phyloP scores from a whole-genome alignment of 2,329 filamentous ascomycete genomes.

The Huntiella bhutanensis region DNA sequence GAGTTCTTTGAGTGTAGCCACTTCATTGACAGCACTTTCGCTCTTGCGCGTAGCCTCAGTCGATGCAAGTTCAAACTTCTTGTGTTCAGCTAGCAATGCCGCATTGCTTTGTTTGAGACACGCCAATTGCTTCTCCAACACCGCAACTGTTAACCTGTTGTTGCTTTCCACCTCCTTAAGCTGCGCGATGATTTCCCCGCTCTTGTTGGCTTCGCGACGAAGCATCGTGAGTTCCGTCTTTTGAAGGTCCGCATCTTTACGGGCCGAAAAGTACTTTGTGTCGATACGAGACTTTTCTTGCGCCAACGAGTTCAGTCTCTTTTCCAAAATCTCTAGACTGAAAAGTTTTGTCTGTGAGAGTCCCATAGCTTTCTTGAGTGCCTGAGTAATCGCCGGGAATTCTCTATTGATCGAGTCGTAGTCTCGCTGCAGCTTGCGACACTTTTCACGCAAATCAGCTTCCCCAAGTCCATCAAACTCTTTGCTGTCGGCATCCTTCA shows the following conservation, averaged over 20 bases:
- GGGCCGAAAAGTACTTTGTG: slow-evolving; percentile 91
- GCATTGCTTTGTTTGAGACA: slow-evolving; percentile 65
- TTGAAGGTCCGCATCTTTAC: slow-evolving; percentile 79
- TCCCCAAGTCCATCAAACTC: slow-evolving; percentile 36
- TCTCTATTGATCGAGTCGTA: slow-evolving; percentile 74
- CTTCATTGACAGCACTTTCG: slow-evolving; percentile 57
- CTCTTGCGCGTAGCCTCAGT: slow-evolving; percentile 50
- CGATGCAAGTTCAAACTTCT: slow-evolving; percentile 52
- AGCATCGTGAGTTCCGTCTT: slow-evolving; percentile 63
- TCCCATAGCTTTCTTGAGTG: slow-evolving; percentile 75
- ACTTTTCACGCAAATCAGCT: slow-evolving; percentile 57
- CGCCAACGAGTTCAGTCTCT: slow-evolving; percentile 51
- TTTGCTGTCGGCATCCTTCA: slow-evolving; percentile 21
- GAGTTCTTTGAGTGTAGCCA: slow-evolving; percentile 54
- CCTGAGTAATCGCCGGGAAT: slow-evolving; percentile 71
- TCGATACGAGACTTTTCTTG: slow-evolving; percentile 93
- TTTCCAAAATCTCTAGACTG: slow-evolving; percentile 58
- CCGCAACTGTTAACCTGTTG: slow-evolving; percentile 55
- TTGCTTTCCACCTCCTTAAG: slow-evolving; percentile 78
- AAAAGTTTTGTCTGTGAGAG: slow-evolving; percentile 73
- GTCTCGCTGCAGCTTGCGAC: slow-evolving; percentile 57
- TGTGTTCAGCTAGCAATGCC: slow-evolving; percentile 52
- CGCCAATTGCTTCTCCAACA: slow-evolving; percentile 76
- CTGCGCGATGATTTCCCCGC: slow-evolving; percentile 80
- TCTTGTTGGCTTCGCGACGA: slow-evolving; percentile 69